Base-by-base conservation (phyloP, 2,329 filamentous ascomycete species). In the Verticillium nubilum region DNA sequence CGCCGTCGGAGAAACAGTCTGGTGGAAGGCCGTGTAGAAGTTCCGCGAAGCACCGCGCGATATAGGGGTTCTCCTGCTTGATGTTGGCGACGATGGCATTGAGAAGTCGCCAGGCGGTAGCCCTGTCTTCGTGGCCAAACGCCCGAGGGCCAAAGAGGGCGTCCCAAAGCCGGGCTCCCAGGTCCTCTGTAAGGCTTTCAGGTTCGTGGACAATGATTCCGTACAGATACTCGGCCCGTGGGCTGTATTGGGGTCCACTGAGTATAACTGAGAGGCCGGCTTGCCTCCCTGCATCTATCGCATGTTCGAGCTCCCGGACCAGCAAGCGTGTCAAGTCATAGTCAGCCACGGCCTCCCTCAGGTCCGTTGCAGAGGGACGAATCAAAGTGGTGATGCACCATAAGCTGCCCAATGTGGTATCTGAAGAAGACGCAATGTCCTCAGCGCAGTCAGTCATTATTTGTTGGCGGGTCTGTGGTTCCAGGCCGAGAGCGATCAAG, bases 401-500 rank as follows among this genome's bases (percentile, higher is more conserved):
- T 23, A 93, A 80, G 65, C 90, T 95, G 1, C 91, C 91, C 6
- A 90, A 81, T 1, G 88, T 86, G 15, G 86, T 88, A 10, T 75
- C 63, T 1, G 86, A 87, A 69, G 82, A 86, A 25, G 80, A 75
- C 2, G 81, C 78, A 53, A 96, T 87, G 66, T 94, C 88, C 53
- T 80, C 66, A 54, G 92, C 80, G 69, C 91, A 95, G 58, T 81
- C 80, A 54, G 79, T 71, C 63, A 89, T 90, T 17, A 95, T 84
- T 23, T 80, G 76, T 60, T 80, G 78, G 54, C 88, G 86, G 61
- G 85, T 85, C 5, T 82, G 76, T 1, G 65, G 59, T 23, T 79
- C 79, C 5, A 84, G 78, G 0, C 87, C 85, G 29, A 76, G 72
- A n/a, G 68, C 69, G 27, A 90, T 74, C n/a, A 93, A 74, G 9